Evolutionary conservation across 192 early-diverging fungal species (phyloP), one percentile per base, ranked within the genome.

Genomic region (Backusella tuberculispora): DNA sequence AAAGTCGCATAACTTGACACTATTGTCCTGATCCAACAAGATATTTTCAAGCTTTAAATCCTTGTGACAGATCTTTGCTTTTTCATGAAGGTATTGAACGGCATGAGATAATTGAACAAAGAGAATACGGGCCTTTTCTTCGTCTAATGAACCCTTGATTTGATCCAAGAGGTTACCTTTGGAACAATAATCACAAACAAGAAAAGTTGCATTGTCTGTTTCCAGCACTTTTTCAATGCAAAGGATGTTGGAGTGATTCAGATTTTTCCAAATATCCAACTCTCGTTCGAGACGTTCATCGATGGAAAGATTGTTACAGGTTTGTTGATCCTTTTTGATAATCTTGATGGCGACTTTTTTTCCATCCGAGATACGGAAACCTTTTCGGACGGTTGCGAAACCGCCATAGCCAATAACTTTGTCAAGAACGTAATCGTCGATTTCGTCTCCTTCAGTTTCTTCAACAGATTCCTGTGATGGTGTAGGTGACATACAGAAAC

Each of bases 11-110:
- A 97, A 83, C 84, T 96, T 97, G 74, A 92, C 83, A 14, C 83
- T 81, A n/a, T 83, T 84, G 17, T 88, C 70, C 47, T 84, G 85
- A 70, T 88, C 89, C 44, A 94, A 82, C 38, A 97, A 83, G 26
- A 97, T 85, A 81, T 99, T 99, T 76, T 99, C 97, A 10, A 94
- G 88, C 80, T 99, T 99, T 72, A 99, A 84, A 76, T 99, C 97
- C 14, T 93, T 89, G 78, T 98, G 97, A 2, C 74, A 73, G 10
- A 80, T 75, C 26, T 90, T 88, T 38, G 88, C 84, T 66, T 88
- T 83, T 60, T 84, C 70, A 78, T 98, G 98, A 60, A 98, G 70
- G 78, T 98, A 97, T 9, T 85, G 75, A 0, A 99, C 78, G 12
- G 91, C 94, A 6, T 85, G 79, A 3, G 86, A 90, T 8, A 97